These are phyloP conservation scores for Calonectria fujianensis DNA, from an alignment of 2,329 filamentous ascomycete species.

Conservation along the genomic window DNA sequence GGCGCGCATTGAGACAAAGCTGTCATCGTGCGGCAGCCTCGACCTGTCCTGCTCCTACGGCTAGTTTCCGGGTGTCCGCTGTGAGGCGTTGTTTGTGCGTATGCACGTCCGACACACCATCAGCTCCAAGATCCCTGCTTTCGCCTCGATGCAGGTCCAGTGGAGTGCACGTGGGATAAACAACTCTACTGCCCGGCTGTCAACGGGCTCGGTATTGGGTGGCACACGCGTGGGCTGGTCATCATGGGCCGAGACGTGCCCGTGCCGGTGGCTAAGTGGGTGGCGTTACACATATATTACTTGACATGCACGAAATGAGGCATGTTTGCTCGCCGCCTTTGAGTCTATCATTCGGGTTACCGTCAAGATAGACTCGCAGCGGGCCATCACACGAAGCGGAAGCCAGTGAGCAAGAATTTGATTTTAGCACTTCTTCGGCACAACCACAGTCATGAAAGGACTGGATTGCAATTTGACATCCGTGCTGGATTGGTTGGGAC, in stretches of 20 bases:
- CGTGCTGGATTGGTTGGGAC: constrained; percentile 77
- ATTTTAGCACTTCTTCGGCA: constrained; percentile 99
- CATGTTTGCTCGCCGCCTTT: constrained; percentile 58
- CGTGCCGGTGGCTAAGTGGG: neutral
- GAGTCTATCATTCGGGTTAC: constrained; percentile 40
- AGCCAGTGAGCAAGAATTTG: constrained; percentile 63
- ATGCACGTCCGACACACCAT: constrained; percentile 14
- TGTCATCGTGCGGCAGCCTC: neutral
- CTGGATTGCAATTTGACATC: constrained; percentile 99
- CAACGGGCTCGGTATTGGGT: constrained; percentile 9
- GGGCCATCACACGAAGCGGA: constrained; percentile 54
- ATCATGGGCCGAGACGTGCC: neutral
- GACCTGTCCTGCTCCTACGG: neutral
- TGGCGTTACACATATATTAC: constrained; percentile 38
- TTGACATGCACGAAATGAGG: constrained; percentile 15
- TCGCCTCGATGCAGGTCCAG: constrained; percentile 9
- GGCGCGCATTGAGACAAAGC: neutral
- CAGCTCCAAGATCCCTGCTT: constrained; percentile 2
- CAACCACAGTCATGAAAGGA: constrained; percentile 90
- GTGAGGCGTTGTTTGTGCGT: neutral
- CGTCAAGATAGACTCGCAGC: constrained; percentile 46
- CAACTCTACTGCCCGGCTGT: neutral
- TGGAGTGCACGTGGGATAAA: constrained; percentile 1
- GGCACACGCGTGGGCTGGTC: neutral
- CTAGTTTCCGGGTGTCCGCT: neutral